Conservation (phyloP, 805 yeast genomes). For the Dipodascopsis tothii region DNA sequence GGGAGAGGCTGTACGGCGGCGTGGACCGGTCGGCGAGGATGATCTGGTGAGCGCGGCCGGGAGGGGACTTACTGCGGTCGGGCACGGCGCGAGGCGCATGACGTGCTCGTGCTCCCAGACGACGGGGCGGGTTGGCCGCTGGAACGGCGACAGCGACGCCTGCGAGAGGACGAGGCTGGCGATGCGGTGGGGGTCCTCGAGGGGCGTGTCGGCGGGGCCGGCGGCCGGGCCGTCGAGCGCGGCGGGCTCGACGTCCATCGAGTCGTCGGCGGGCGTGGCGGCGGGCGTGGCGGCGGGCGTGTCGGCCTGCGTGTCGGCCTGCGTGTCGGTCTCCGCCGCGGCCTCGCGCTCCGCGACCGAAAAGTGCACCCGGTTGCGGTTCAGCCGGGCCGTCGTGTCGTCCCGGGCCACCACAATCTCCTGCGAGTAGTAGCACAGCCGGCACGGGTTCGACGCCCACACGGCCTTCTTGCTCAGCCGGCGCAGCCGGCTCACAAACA, state of each 20-base stretch:
- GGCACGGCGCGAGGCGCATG: constrained; percentile 69
- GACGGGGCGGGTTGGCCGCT: constrained; percentile 51
- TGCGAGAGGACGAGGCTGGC: constrained; percentile 55
- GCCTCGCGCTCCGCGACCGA: no score
- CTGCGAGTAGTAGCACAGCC: constrained; percentile 72
- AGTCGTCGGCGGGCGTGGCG: constrained; percentile 16
- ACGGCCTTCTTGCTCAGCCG: constrained; percentile 46
- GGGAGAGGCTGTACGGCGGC: constrained; percentile 60
- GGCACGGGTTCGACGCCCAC: constrained; percentile 70
- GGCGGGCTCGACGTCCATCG: no score
- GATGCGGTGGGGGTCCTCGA: not conserved
- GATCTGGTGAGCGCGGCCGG: constrained; percentile 23
- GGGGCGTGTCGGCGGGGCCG: constrained; percentile 27
- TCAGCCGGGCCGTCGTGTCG: constrained; percentile 60
- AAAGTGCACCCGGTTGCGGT: constrained; percentile 46
- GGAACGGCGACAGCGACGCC: constrained; percentile 78
- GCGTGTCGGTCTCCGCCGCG: not conserved
- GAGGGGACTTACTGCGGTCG: constrained; percentile 40
- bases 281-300: constrained; percentile 23
- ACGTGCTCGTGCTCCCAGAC: constrained; percentile 63
- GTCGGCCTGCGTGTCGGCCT: constrained; percentile 26
- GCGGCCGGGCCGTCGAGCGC: not conserved
- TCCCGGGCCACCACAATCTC: constrained; percentile 73
- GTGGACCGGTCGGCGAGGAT: constrained; percentile 65
- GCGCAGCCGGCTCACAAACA: constrained; percentile 62